Base-by-base conservation (phyloP, 1,139 yeast species). In the Nakaseomyces glabratus region DNA sequence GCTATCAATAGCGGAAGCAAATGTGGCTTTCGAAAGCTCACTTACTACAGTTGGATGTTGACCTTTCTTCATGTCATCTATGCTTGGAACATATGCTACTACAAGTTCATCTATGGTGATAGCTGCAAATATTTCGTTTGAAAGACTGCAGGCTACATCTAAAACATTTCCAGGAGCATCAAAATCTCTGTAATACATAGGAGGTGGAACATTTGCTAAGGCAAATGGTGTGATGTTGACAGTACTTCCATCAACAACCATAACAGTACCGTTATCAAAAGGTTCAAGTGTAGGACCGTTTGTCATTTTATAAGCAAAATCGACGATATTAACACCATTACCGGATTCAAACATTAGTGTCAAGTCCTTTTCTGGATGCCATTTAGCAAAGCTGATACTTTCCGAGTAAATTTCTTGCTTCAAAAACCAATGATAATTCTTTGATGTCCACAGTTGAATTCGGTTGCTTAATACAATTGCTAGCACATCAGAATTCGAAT, bases 401-500 rank as follows among this genome's bases (percentile, higher is more conserved):
- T 55, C 49, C 2, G 58, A 46, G 24, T 58, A 49, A 4, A 88
- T 61, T 52, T 81, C 93, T 57, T 82, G 93, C 54, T 93, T 90
- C 46, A 88, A 66, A 55, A 82, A 85, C 97, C 98, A 93, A 55
- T 88, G 94, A 57, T 88, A 93, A 57, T 93, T 93, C 52, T 84
- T 88, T 2, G 82, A 69, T 1, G 93, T 78, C 97, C 97, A 93
- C 23, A 93, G 61, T 54, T 82, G 94, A 13, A 90, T 68, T 22
- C 73, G 62, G 45, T 78, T 70, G 2, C 60, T 47, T 20, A 80
- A 60, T 36, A 73, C 78, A 16, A 90, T 63, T 0, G 94, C 81
- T 39, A 93, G 62, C 1, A 84, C 68, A 46, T 86, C 94, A 35
- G 93, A 79, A 47, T 80, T 81, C 26, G 76, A 67, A 40, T 90